Evolutionary conservation across 2,329 filamentous ascomycete genomes (phyloP), one percentile per base, ranked within the genome.

Genomic region (Dactylellina cionopaga): DNA sequence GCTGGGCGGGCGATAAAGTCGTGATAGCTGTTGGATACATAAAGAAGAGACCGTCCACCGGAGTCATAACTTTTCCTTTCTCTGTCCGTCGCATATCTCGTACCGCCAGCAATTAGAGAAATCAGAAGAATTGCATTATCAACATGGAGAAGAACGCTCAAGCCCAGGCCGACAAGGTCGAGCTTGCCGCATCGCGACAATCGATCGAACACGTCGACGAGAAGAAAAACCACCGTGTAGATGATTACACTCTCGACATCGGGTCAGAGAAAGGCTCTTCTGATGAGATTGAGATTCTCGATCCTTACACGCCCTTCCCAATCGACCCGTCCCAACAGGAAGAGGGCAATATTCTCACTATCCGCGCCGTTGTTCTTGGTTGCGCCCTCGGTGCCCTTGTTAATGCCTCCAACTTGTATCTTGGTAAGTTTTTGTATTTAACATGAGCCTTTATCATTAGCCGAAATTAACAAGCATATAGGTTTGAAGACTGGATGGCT

Each of bases 351-450:
- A 85, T 87, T 46, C 76, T 88, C 49, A 88, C 86, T 5, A 76
- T 85, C 29, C 84, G 86, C 44, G 85, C 86, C 15, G 79, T 88
- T 17, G 59, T 87, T 33, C 80, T 86, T 33, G 87, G 87, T 46
- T 82, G 85, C 59, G 76, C 85, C 41, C 83, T 87, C 29, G 87
- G 87, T 46, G 85, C 84, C 6, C 81, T 88, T 6, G 85, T 88
- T 75, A 87, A 87, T 75, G 85, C 86, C 10, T 88, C 85, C 65
- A 88, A 88, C 76, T 81, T 88, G 44, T 88, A 88, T 75, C 82
- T 88, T 17, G 86, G 86, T 82, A 51, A 27, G 69, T 59, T 47
- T 22, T 27, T 37, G 41, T 75, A 55, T 74, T 37, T 25, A 13
- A n/a, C 9, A 46, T 31, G 33, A 29, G 27, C 27, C 37, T 1